A percentile compares a stretch with the other conserved stretches of the same genome.
Evolutionary conservation across 1,284 basidiomycete genomes (phyloP).

Genomic region (Gomphus sp.): DNA sequence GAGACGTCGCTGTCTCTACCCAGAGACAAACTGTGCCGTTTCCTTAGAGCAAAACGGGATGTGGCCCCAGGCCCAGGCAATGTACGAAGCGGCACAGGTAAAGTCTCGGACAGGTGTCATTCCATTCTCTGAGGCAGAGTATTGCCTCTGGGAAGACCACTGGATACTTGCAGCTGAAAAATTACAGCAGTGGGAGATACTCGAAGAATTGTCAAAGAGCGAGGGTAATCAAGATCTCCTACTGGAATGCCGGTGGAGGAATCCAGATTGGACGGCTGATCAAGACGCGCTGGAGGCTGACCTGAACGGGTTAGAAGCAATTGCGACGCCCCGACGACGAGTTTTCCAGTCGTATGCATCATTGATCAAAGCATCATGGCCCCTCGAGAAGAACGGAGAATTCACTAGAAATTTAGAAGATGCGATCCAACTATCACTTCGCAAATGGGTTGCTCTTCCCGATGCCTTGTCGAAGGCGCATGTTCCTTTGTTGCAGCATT

Average conservation of each 20-base stretch:
- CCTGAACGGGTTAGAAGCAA: constrained; percentile 74
- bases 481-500: constrained; percentile 91
- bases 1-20: constrained; percentile 80
- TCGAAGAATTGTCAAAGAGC: constrained; percentile 86
- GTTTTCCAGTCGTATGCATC: constrained; percentile 96
- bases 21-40: constrained; percentile 88
- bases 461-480: constrained; percentile 84
- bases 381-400: constrained; percentile 62
- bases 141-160: constrained; percentile 98
- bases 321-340: constrained; percentile 85
- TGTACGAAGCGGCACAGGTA: constrained; percentile 88
- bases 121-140: constrained; percentile 93
- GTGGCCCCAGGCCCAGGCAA: constrained; percentile 88
- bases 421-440: constrained; percentile 92
- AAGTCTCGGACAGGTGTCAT: constrained; percentile 79
- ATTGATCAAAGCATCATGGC: constrained; percentile 59
- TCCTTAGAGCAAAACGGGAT: constrained; percentile 96
- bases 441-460: constrained; percentile 94
- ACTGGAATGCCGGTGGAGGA: constrained; percentile 94
- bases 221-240: constrained; percentile 91
- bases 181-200: constrained; percentile 95
- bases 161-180: constrained; percentile 97
- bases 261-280: constrained; percentile 77
- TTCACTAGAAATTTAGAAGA: constrained; percentile 90
- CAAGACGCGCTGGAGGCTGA: constrained; percentile 75